Evolutionary conservation across 805 yeast genomes (phyloP), one percentile per base, ranked within the genome.

Genomic region (Myxozyma melibiosi): DNA sequence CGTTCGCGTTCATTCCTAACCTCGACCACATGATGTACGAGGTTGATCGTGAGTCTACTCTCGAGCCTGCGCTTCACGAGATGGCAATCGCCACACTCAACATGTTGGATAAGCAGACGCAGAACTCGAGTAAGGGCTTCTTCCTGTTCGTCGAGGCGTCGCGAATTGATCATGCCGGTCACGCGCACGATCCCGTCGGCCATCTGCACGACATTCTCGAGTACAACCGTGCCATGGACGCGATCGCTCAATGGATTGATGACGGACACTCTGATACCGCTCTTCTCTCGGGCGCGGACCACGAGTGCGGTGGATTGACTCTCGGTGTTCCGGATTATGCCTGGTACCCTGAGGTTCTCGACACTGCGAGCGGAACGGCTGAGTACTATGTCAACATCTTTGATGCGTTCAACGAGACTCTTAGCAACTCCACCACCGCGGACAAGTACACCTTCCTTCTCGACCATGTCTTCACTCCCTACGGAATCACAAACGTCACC

Each of bases 281-380:
- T 43, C 80, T 89, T 39, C 76, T 91, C 40, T 83, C 92, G 25
- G 90, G 96, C 1, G 86, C 95, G 24, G 97, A 91, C 71, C 98
- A 91, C 75, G 98, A 91, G 71, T 91, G 97, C 25, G 98, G 98
- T 61, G 98, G 97, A 0, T 78, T 91, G 62, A 86, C 87, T n/a
- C 81, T 88, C 44, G 90, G 96, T 0, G 82, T 91, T 70, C 97
- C 97, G 1, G 96, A 90, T 57, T 90, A 90, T 68, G 68, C 83
- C 57, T 91, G 97, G 97, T 81, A 79, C 66, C 98, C 97, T 0
- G 84, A 86, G 68, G 88, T 82, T 18, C 77, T 91, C 54, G 71
- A 78, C 41, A 81, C 84, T 62, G 87, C 88, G 24, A 76, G 81
- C 9, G 90, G 86, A 67, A 86, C 96, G 1, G 90, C 96, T 45